Evolutionary conservation across 2,329 filamentous ascomycete species (phyloP).

Genomic region (Colletotrichum orchidophilum): DNA sequence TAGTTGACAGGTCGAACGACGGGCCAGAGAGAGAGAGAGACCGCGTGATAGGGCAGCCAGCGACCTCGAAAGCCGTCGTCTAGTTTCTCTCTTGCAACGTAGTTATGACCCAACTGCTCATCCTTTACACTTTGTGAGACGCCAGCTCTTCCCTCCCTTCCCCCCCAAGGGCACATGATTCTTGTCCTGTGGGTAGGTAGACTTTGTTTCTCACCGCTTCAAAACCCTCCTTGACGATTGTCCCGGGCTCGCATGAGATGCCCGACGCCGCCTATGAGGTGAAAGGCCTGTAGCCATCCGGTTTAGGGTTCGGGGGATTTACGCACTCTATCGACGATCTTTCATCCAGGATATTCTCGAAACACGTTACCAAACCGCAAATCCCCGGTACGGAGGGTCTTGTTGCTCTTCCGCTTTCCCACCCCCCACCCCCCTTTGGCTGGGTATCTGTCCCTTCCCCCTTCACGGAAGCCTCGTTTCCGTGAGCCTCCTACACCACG

Average conservation of each 20-base stretch:
- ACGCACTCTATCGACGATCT: constrained; percentile 31
- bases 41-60: neutral
- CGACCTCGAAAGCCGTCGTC: neutral
- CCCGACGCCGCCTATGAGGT: neutral
- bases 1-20: constrained; percentile 20
- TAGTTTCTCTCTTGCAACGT: neutral
- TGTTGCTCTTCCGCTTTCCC: neutral
- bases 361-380: constrained; percentile 30
- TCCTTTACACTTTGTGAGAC: neutral
- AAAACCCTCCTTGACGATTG: neutral
- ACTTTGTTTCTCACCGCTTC: neutral
- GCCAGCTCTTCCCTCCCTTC: neutral
- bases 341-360: constrained; percentile 22
- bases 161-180: neutral
- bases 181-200: neutral
- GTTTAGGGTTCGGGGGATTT: constrained; percentile 32
- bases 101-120: neutral
- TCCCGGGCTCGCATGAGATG: neutral
- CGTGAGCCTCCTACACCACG: constrained; percentile 16
- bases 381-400: constrained; percentile 16
- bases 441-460: neutral
- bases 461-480: constrained; percentile 12
- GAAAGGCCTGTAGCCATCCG: constrained; percentile 14
- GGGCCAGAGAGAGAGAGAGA: neutral
- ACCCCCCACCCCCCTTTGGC: neutral